Base-by-base conservation (phyloP, 2,329 filamentous ascomycete genomes). In the Pestalotiopsis sp. region DNA sequence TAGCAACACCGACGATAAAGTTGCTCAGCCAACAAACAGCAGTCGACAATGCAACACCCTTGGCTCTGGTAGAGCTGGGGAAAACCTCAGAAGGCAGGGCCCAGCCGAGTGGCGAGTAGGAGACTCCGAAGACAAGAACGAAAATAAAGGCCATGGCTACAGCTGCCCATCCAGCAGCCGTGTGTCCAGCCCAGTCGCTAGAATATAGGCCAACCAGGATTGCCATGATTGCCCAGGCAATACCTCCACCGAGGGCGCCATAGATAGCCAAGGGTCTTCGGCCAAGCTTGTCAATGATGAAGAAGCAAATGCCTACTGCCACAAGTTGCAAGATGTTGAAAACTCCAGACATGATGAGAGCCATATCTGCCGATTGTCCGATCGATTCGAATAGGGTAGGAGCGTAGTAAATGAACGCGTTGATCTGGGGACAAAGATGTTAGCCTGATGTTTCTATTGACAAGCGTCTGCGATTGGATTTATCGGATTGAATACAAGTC, bases 141-240 rank as follows among this genome's bases (percentile, higher is more conserved):
- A 78, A 69, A 64, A 78, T 72, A 11, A 73, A 71, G n/a, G 70
- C 66, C 13, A 72, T 75, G 56, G 84, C 83, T 0, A 88, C 84
- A 1, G 84, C 84, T 4, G 81, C 85, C 87, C 87, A 89, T 3
- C 86, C 86, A 1, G 83, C 85, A 1, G 78, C 81, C 2, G 73
- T 71, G 71, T 88, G 82, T 1, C 77, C 71, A 1, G 75, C 73
- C 81, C 86, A 89, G 26, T 81, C 75, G 65, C 83, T 70, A 26
- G 85, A 79, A 71, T 82, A 85, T 5, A 80, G 78, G 2, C 83
- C 86, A 17, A 82, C 80, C 30, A 88, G 83, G 35, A 80, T 79
- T 2, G 85, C 85, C 64, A 88, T 83, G 66, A 88, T 84, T 66
- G 84, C 80, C 69, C 85, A 84, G n/a, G 81, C 84, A 14, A 79